Evolutionary conservation across 1,284 basidiomycete genomes (phyloP), one percentile per base, ranked within the genome.

Genomic region (Trichosporon asahii): DNA sequence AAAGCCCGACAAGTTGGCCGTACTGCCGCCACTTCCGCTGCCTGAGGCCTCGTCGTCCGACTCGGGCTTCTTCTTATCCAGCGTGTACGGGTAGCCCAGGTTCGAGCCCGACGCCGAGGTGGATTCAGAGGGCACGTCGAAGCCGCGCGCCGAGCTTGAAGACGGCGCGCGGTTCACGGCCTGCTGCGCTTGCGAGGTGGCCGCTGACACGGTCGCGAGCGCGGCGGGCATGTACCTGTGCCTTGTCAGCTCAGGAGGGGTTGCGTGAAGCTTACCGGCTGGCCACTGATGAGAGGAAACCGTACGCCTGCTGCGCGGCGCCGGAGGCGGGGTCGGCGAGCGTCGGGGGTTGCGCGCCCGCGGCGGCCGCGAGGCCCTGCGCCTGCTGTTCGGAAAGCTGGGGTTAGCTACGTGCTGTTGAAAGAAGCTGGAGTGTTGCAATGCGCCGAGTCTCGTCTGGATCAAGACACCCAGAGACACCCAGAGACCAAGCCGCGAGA

Each of bases 251-350:
- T 27, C 2, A 40, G 44, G 7, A 18, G 27, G 53, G 25, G 5
- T n/a, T 64, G n/a, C n/a, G n/a, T n/a, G 21, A 21, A 77, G 40
- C 81, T 76, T 67, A 80, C 81, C 75, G 74, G 68, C 75, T 77
- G 9, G 81, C 81, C 66, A 82, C 79, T 35, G 72, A 70, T 40
- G 74, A 70, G 2, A 79, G 61, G 27, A 79, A 73, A 8, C 78
- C 75, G 53, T 79, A 82, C 7, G 79, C 74, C 69, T 79, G 76
- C 68, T 79, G 78, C 12, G 78, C 72, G 0, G 79, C 79, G 15
- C 82, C 83, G 2, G 77, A 78, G 18, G 79, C 81, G 7, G 81
- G 83, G 70, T 83, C 80, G 27, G 77, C 75, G 49, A 83, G 68
- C 1, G 80, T 79, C 7, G 82, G 83, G 25, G 82, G 82, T 60